phyloP scores from a whole-genome alignment of 176 grass and related monocot species.

The Sorghum bicolor region Sorghum_bicolor_NCBIv3 NC_012872.2:62118501-62119000 shows the following conservation, averaged over 20 bases:
- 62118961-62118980: slow-evolving; percentile 57
- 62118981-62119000: slow-evolving; percentile 52
- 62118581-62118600: slow-evolving; percentile 53
- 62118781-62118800: slow-evolving; percentile 37
- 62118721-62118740: slow-evolving; percentile 62
- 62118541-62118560: slow-evolving; percentile 11
- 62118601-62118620: slow-evolving; percentile 39
- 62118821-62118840: slow-evolving; percentile 68
- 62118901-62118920: slow-evolving; percentile 58
- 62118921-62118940: slow-evolving; percentile 90
- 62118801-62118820: slow-evolving; percentile 30
- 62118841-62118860: not conserved
- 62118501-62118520: slow-evolving; percentile 48
- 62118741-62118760: slow-evolving; percentile 62
- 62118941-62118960: slow-evolving; percentile 48
- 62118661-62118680: slow-evolving; percentile 35
- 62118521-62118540: slow-evolving; percentile 37
- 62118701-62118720: slow-evolving; percentile 32
- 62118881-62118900: slow-evolving; percentile 67
- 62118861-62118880: slow-evolving; percentile 32
- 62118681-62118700: slow-evolving; percentile 27
- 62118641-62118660: slow-evolving; percentile 42
- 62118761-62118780: slow-evolving; percentile 42
- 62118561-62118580: slow-evolving; percentile 1
- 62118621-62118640: slow-evolving; percentile 41